Conservation (phyloP, 352 stramenopile genomes). For the Pythium vanterpoolii region DNA sequence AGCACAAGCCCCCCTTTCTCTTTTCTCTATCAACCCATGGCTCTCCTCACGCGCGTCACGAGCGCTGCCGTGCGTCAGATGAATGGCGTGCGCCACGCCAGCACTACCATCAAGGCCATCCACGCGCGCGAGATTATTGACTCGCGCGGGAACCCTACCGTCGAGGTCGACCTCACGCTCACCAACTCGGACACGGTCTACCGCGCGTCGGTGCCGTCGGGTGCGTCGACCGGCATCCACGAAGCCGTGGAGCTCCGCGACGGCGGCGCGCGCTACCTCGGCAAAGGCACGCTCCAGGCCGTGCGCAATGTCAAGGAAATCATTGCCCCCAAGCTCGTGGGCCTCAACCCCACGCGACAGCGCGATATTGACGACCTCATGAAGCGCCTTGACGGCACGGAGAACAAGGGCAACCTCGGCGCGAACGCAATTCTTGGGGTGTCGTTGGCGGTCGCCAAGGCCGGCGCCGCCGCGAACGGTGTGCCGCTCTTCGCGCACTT, state of each 20-base stretch:
- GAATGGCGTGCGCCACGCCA: slow-evolving; percentile 39
- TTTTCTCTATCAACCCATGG: background rate
- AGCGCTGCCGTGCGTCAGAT: slow-evolving; percentile 11
- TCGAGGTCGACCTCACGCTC: slow-evolving; percentile 95
- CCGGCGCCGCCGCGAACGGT: slow-evolving; percentile 92
- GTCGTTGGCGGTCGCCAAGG: slow-evolving; percentile 96
- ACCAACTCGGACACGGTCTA: slow-evolving; percentile 89
- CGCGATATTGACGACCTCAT: slow-evolving; percentile 95
- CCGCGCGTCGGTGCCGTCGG: slow-evolving; percentile 92
- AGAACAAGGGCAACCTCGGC: slow-evolving; percentile 98
- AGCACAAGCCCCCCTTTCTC: slow-evolving; percentile 4
- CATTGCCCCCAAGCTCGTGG: slow-evolving; percentile 93
- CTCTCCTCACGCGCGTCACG: slow-evolving; percentile 13
- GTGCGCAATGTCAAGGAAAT: slow-evolving; percentile 98
- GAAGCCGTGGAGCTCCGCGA: slow-evolving; percentile 98
- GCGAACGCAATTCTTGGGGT: slow-evolving; percentile 99
- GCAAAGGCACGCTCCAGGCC: slow-evolving; percentile 97
- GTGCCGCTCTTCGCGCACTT: slow-evolving; percentile 98
- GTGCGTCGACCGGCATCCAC: slow-evolving; percentile 95
- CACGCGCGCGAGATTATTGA: slow-evolving; percentile 97
- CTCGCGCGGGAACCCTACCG: slow-evolving; percentile 97
- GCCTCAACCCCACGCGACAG: slow-evolving; percentile 97
- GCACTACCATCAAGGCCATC: slow-evolving; percentile 84
- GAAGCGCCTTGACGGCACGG: slow-evolving; percentile 94
- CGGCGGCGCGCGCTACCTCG: slow-evolving; percentile 95